A percentile compares a stretch with the other conserved stretches of the same genome.
phyloP scores from a whole-genome alignment of 2,329 filamentous ascomycete species.

The Ophioceras dolichostomum region DNA sequence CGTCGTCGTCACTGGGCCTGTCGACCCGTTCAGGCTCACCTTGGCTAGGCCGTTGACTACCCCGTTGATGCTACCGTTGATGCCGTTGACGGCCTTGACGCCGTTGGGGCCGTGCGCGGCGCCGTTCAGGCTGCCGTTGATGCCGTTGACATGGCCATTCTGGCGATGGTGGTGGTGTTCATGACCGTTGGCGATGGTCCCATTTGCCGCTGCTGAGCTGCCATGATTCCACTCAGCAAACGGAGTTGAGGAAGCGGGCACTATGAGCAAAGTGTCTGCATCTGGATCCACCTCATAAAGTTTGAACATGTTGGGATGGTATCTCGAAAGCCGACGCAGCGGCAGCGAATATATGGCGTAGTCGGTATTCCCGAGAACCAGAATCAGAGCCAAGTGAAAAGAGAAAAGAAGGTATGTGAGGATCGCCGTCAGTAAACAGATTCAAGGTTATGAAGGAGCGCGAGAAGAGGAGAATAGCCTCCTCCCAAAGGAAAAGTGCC shows the following conservation, averaged over 20 bases:
- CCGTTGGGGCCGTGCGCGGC: background rate
- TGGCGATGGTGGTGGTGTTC: too few relatives aligned
- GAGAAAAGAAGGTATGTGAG: too few relatives aligned
- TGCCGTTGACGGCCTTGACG: background rate
- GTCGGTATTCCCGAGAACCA: too few relatives aligned
- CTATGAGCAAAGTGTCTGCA: slow-evolving; percentile 18
- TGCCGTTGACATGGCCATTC: slow-evolving; percentile 1
- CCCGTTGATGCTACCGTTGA: background rate
- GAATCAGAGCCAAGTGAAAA: too few relatives aligned
- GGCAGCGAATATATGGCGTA: too few relatives aligned
- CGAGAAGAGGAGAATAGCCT: too few relatives aligned
- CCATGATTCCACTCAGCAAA: slow-evolving; percentile 12
- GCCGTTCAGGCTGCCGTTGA: background rate
- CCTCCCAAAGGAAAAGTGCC: too few relatives aligned
- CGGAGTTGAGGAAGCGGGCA: slow-evolving; percentile 9
- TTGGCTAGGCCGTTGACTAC: slow-evolving; percentile 3
- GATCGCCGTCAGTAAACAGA: too few relatives aligned
- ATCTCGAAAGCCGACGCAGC: too few relatives aligned
- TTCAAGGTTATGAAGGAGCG: too few relatives aligned
- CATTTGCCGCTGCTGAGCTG: slow-evolving; percentile 1
- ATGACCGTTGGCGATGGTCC: background rate
- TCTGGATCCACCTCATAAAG: slow-evolving; percentile 22
- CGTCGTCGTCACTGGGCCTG: slow-evolving; percentile 1
- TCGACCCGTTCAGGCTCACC: background rate
- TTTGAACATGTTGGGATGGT: slow-evolving; percentile 14